Base-by-base conservation (phyloP, 1,284 basidiomycete genomes). In the Hortiboletus rubellus region DNA sequence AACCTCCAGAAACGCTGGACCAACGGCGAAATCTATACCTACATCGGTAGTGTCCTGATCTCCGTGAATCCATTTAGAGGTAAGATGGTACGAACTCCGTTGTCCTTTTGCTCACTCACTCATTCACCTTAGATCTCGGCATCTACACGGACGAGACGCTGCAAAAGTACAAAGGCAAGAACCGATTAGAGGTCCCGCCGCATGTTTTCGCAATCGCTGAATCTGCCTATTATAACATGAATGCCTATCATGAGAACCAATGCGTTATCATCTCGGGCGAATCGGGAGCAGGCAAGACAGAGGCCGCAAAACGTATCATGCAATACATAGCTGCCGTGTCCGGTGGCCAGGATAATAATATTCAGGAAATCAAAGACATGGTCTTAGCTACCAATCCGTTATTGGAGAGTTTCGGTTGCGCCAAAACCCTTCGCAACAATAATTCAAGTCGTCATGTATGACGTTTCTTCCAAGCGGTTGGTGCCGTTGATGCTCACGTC, bases 231-330 rank as follows among this genome's bases (percentile, higher is more conserved):
- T 99, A 99, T 80, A 95, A 97, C 74, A 99, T 99, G 97, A 96
- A 94, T 63, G 94, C 95, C 33, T 98, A 99, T 77, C 91, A 96
- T 74, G 96, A 99, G 77, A 99, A 99, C 73, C 97, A 99, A 79
- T 99, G 97, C 74, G 96, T 99, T 56, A 99, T 99, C 76, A 99
- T 99, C 70, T 96, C 96, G 50, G 97, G 97, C 59, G 97, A 99
- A 79, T 97, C 94, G 12, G 96, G 96, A 55, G 95, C 95, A 11
- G 96, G 95, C 50, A 97, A 98, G 82, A 98, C 95, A 8, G 96
- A 98, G 74, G 95, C 95, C 10, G 96, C 96, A 27, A 98, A 98
- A 74, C 86, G 95, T 56, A 99, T 99, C 76, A 99, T 99, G 97
- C 96, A 99, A 76, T 99, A 99, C 73, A 98, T 99, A 64, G 97